Percentiles rank a stretch among this genome's conserved stretches.
phyloP scores from a whole-genome alignment of 495 filamentous ascomycete genomes.

The Cercophora newfieldiana region DNA sequence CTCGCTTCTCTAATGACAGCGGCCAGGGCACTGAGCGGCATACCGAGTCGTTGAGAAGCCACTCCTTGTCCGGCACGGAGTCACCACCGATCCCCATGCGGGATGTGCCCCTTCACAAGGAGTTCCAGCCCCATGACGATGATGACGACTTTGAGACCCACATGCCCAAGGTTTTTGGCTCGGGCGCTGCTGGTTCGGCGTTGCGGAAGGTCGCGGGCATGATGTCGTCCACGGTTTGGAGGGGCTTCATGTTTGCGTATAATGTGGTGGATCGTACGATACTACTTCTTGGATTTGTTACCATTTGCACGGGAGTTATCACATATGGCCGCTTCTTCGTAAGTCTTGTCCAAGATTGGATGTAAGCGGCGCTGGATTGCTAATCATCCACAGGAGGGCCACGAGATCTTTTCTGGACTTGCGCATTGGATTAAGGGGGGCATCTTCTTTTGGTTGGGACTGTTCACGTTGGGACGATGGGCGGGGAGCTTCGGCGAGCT shows the following conservation, averaged over 20 bases:
- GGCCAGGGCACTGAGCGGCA: constrained; percentile 82
- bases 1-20: constrained; percentile 80
- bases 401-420: constrained; percentile 65
- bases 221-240: constrained; percentile 47
- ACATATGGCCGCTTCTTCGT: constrained; percentile 58
- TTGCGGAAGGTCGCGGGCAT: constrained; percentile 34
- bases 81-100: constrained; percentile 54
- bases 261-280: constrained; percentile 49
- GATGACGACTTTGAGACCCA: constrained; percentile 34
- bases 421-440: constrained; percentile 96
- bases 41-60: constrained; percentile 63
- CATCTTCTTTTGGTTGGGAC: constrained; percentile 95
- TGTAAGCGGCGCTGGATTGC: constrained; percentile 16
- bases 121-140: constrained; percentile 46
- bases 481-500: constrained; percentile 86
- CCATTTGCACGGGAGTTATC: constrained; percentile 63
- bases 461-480: constrained; percentile 86
- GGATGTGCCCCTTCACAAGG: constrained; percentile 51
- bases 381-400: constrained; percentile 26
- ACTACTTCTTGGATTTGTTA: constrained; percentile 52
- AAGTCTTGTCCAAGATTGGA: constrained; percentile 47
- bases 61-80: constrained; percentile 60
- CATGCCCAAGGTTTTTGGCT: constrained; percentile 21
- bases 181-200: constrained; percentile 27
- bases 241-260: constrained; percentile 41